These are phyloP conservation scores for Clausena lansium DNA, from an alignment of 345 rosid genomes.

Conservation along the genomic window DNA sequence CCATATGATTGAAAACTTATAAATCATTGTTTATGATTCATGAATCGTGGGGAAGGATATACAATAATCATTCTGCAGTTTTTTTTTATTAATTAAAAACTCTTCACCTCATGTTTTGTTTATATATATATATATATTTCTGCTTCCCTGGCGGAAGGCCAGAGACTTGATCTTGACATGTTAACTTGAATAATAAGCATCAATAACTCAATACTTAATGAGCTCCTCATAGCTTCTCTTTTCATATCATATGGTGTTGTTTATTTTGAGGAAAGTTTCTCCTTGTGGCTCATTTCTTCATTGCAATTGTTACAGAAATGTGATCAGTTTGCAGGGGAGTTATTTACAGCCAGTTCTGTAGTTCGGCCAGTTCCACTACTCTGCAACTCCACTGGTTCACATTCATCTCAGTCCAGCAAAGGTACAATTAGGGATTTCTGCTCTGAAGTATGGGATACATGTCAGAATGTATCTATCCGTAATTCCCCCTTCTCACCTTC, in stretches of 20 bases:
- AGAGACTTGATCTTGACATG: not conserved
- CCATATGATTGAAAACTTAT: not conserved
- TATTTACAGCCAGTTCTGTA: conserved; percentile 45
- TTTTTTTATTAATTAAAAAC: not conserved
- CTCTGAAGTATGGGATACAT: conserved; percentile 83
- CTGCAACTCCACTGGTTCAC: conserved; percentile 71
- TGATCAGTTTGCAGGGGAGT: conserved; percentile 82
- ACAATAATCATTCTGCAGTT: not conserved
- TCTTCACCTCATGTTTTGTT: not conserved
- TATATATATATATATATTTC: not conserved
- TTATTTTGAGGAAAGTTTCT: not conserved
- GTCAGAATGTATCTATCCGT: conserved; percentile 53
- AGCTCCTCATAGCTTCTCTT: not conserved
- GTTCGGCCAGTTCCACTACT: conserved; percentile 76
- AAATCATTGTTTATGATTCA: not conserved
- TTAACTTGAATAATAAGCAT: not conserved
- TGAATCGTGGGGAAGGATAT: not conserved
- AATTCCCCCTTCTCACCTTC: conserved; percentile 79
- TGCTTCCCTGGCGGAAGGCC: not conserved
- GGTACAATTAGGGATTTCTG: conserved; percentile 54
- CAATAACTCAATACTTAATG: not conserved
- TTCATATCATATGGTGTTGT: not conserved
- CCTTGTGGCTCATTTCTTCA: not conserved
- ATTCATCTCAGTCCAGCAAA: conserved; percentile 58
- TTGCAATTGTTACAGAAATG: conserved; percentile 56